Base-by-base conservation (phyloP, 768 basidiomycete species). In the Lyophyllum atratum region DNA sequence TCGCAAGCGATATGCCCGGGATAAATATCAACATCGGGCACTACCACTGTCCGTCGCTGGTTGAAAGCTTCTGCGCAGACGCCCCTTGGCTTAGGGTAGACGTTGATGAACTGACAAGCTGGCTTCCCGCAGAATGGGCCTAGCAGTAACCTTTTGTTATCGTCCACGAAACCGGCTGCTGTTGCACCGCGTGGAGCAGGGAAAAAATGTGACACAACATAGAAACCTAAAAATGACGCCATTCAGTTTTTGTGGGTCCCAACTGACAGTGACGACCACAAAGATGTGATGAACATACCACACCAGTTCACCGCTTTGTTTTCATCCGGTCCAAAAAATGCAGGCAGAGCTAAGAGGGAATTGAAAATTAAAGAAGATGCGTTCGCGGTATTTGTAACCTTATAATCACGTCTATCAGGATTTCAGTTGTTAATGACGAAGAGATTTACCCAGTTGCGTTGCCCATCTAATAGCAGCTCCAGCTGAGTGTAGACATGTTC, bases 1-100 rank as follows among this genome's bases (percentile, higher is more conserved):
- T 98, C 95, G 66, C 96, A 98, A 2, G 93, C 92, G 59, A 97
- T 96, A 68, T 98, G 96, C 0, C 95, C 94, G 1, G 92, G 92
- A 67, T 94, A 94, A 10, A 70, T 71, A 24, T 90, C 82, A 19
- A 98, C 93, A 57, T 95, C 82, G 19, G 77, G 73, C 1, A 97
- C 92, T n/a, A 93, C 64, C 5, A 92, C 52, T 0, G 88, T 83
- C 60, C 75, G 66, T 43, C 69, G 71, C 49, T 77, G 77, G 14
- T 86, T 53, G 70, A 84, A 96, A 1, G 89, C 87, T 49, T 86
- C 87, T 6, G 93, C 91, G 69, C 95, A 97, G 11, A 97, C 95
- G 26, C 95, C 93, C n/a, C 82, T 80, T 10, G 77, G 76, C 11
- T 80, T 84, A 0, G 79, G 74, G 4, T 76, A 66, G 40, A 84